phyloP scores from a whole-genome alignment of 257 asterid genomes.

The Forsythia viridissima region DNA sequence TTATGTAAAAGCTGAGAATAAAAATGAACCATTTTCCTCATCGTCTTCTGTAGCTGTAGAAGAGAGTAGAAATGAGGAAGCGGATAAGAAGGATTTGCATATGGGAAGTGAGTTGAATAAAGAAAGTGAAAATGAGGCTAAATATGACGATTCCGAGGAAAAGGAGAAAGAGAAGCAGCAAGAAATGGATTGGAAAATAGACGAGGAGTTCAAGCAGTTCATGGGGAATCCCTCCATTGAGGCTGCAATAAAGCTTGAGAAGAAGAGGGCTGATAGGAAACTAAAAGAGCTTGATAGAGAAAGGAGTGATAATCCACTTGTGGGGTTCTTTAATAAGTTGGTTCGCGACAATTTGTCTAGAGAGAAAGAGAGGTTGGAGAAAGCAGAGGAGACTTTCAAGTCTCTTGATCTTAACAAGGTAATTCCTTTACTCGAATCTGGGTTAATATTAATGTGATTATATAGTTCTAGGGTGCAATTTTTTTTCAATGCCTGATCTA shows the following conservation, averaged over 20 bases:
- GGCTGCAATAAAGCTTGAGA: constrained; percentile 95
- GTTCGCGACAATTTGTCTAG: constrained; percentile 64
- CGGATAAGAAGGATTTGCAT: too few species aligned
- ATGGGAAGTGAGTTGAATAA: too few species aligned
- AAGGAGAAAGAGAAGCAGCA: constrained; percentile 57
- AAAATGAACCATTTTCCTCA: too few species aligned
- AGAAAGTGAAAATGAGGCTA: constrained; percentile 11
- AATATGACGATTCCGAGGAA: constrained; percentile 8
- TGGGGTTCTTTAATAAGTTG: constrained; percentile 51
- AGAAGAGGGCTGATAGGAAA: constrained; percentile 83
- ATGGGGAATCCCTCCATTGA: constrained; percentile 98
- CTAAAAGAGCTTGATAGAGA: constrained; percentile 77
- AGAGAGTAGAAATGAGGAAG: too few species aligned
- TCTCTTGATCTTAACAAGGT: constrained; percentile 98
- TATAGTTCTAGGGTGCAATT: too few species aligned
- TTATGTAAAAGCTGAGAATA: too few species aligned
- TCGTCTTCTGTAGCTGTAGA: too few species aligned
- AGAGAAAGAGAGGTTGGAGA: constrained; percentile 79
- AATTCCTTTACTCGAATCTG: neutral
- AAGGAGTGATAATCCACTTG: constrained; percentile 62
- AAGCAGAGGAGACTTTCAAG: constrained; percentile 75
- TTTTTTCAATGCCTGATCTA: too few species aligned
- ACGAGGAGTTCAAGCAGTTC: constrained; percentile 84
- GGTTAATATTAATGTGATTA: neutral
- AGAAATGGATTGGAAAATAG: constrained; percentile 90